These are phyloP conservation scores for Phoma sp. DNA, from an alignment of 2,329 filamentous ascomycete species.

Conservation along the genomic window DNA sequence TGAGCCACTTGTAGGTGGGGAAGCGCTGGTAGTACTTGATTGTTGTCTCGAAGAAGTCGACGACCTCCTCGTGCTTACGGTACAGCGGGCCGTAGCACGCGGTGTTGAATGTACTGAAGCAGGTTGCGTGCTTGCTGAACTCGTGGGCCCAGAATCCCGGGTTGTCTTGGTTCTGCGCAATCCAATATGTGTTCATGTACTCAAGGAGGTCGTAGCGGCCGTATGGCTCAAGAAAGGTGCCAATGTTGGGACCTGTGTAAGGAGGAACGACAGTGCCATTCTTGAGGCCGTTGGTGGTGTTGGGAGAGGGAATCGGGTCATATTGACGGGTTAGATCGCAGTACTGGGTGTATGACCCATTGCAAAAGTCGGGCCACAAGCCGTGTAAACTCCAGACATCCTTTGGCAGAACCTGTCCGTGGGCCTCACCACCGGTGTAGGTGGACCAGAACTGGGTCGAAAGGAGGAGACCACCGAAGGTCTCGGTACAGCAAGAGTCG, in stretches of 20 bases:
- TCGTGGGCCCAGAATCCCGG: slow-evolving; percentile 71
- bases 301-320: slow-evolving; percentile 67
- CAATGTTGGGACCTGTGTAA: slow-evolving; percentile 66
- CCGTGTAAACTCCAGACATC: slow-evolving; percentile 68
- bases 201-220: slow-evolving; percentile 66
- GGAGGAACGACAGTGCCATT: slow-evolving; percentile 62
- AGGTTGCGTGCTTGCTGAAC: slow-evolving; percentile 73
- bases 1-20: slow-evolving; percentile 69
- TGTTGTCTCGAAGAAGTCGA: slow-evolving; percentile 69
- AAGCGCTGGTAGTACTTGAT: slow-evolving; percentile 65
- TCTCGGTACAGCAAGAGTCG: slow-evolving; percentile 71
- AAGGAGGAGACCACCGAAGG: slow-evolving; percentile 68
- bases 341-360: slow-evolving; percentile 65
- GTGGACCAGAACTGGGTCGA: slow-evolving; percentile 71
- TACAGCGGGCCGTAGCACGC: slow-evolving; percentile 70
- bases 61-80: slow-evolving; percentile 63
- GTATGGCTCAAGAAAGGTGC: slow-evolving; percentile 65
- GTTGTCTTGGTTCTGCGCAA: slow-evolving; percentile 64
- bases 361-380: slow-evolving; percentile 49
- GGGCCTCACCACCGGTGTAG: slow-evolving; percentile 65
- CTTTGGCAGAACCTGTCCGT: slow-evolving; percentile 65
- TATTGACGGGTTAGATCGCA: slow-evolving; percentile 71
- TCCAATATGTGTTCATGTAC: slow-evolving; percentile 73
- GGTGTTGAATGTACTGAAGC: slow-evolving; percentile 70
- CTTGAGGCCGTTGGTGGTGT: slow-evolving; percentile 66